Percentiles rank a stretch among this genome's conserved stretches.
Evolutionary conservation across 495 filamentous ascomycete species (phyloP).

Genomic region (Hyaloscypha finlandica): DNA sequence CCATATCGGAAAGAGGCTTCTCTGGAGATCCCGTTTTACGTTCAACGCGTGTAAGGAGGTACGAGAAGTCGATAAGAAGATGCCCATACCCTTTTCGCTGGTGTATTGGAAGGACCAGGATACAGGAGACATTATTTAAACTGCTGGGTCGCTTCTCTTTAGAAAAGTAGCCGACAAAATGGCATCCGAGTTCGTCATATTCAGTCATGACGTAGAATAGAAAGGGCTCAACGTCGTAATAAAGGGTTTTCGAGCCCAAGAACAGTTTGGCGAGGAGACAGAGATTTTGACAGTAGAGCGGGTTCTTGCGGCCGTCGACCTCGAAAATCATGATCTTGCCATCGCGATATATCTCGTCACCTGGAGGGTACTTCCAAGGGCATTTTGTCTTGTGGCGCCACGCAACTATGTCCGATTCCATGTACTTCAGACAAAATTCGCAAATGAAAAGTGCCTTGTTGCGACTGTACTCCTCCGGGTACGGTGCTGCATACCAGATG

Average conservation of each 20-base stretch:
- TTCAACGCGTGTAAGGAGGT: constrained; percentile 90
- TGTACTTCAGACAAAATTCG: constrained; percentile 98
- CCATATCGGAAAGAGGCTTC: constrained; percentile 97
- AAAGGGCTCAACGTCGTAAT: constrained; percentile 98
- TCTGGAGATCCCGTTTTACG: constrained; percentile 95
- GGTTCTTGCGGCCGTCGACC: constrained; percentile 94
- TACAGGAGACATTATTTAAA: constrained; percentile 96
- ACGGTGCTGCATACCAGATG: constrained; percentile 99
- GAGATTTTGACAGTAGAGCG: constrained; percentile 96
- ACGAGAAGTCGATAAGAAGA: constrained; percentile 96
- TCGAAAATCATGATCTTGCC: constrained; percentile 93
- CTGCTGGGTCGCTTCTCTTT: constrained; percentile 97
- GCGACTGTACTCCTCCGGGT: constrained; percentile 96
- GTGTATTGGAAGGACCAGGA: constrained; percentile 91
- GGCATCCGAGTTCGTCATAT: constrained; percentile 88
- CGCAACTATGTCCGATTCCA: constrained; percentile 97
- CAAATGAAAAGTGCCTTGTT: constrained; percentile 96
- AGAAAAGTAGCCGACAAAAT: constrained; percentile 98
- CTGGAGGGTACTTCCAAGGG: constrained; percentile 91
- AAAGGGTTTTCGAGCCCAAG: constrained; percentile 94
- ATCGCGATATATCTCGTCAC: constrained; percentile 97
- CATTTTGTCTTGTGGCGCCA: constrained; percentile 99
- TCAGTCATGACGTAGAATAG: constrained; percentile 99
- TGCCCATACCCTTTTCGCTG: constrained; percentile 97
- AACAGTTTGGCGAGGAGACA: constrained; percentile 96